phyloP scores from a whole-genome alignment of 371 early-diverging fungal species.

The Blakeslea trispora region DNA sequence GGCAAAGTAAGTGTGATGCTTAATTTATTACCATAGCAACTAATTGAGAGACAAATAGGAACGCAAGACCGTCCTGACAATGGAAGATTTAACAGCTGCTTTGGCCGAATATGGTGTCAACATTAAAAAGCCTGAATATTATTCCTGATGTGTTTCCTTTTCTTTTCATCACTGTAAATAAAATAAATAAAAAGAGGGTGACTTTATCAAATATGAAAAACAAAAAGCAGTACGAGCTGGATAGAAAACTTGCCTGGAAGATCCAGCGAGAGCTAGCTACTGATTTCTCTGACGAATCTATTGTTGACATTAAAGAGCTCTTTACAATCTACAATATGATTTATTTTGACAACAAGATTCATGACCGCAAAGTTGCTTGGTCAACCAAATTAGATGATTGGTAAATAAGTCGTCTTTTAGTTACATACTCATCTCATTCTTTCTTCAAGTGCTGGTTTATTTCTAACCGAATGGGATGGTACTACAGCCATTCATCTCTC shows the following conservation, averaged over 20 bases:
- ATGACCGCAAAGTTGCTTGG: slow-evolving; percentile 64
- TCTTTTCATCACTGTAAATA: not conserved
- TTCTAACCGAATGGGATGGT: slow-evolving; percentile 38
- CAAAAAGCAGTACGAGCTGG: slow-evolving; percentile 18
- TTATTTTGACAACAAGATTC: slow-evolving; percentile 58
- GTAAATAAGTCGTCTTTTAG: too few species aligned
- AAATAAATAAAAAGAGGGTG: not conserved
- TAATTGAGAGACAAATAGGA: too few species aligned
- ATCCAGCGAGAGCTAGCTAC: too few species aligned
- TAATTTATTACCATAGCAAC: too few species aligned
- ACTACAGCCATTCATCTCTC: slow-evolving; percentile 59
- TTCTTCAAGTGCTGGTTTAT: slow-evolving; percentile 49
- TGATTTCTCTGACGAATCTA: not conserved
- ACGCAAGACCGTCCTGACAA: slow-evolving; percentile 82
- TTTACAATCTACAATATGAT: slow-evolving; percentile 57
- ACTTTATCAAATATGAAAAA: slow-evolving; percentile 25
- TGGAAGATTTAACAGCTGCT: slow-evolving; percentile 93
- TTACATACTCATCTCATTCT: too few species aligned
- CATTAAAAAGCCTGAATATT: slow-evolving; percentile 94
- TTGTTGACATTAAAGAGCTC: slow-evolving; percentile 34
- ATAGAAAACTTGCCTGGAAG: too few species aligned
- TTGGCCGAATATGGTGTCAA: slow-evolving; percentile 93
- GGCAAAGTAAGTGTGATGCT: slow-evolving; percentile 47
- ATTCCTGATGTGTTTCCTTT: slow-evolving; percentile 30
- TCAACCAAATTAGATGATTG: slow-evolving; percentile 60